These are phyloP conservation scores for Claviceps maximensis DNA, from an alignment of 2,329 filamentous ascomycete species.

Conservation along the genomic window DNA sequence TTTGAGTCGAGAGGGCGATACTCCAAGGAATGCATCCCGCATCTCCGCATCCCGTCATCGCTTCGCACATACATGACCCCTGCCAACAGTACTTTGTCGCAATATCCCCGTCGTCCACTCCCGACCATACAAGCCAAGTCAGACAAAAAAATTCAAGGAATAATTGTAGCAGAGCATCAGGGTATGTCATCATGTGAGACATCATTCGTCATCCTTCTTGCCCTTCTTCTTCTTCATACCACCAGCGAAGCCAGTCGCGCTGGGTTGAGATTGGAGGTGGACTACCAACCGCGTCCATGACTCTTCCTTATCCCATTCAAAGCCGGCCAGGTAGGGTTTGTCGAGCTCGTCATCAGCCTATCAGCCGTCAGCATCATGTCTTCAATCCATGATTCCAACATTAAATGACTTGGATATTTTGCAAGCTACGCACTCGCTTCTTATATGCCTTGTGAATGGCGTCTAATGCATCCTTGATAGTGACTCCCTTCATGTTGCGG, in stretches of 20 bases:
- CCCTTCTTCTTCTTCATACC: constrained; percentile 56
- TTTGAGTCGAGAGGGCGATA: constrained; percentile 4
- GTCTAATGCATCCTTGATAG: constrained; percentile 91
- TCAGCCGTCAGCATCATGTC: not conserved
- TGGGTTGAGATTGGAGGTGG: constrained; percentile 63
- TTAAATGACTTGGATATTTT: not conserved
- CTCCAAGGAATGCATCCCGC: constrained; percentile 13
- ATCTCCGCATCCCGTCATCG: too few species aligned
- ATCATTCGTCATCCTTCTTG: constrained; percentile 48
- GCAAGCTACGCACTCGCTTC: constrained; percentile 62
- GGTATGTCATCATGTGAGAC: constrained; percentile 12
- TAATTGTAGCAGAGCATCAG: constrained; percentile 28
- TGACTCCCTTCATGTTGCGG: constrained; percentile 86
- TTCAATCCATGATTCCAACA: too few species aligned
- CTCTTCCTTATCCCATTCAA: constrained; percentile 93
- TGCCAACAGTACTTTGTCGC: constrained; percentile 27
- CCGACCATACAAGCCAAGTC: constrained; percentile 26
- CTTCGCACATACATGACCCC: constrained; percentile 14
- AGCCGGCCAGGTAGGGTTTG: constrained; percentile 75
- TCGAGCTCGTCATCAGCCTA: constrained; percentile 88
- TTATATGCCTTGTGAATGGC: constrained; percentile 94
- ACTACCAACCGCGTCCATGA: constrained; percentile 80
- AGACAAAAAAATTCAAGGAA: constrained; percentile 24
- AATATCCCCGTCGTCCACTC: constrained; percentile 29
- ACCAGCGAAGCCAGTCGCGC: constrained; percentile 30